Evolutionary conservation across 495 filamentous ascomycete genomes (phyloP), one percentile per base, ranked within the genome.

Genomic region (Alectoria sarmentosa): DNA sequence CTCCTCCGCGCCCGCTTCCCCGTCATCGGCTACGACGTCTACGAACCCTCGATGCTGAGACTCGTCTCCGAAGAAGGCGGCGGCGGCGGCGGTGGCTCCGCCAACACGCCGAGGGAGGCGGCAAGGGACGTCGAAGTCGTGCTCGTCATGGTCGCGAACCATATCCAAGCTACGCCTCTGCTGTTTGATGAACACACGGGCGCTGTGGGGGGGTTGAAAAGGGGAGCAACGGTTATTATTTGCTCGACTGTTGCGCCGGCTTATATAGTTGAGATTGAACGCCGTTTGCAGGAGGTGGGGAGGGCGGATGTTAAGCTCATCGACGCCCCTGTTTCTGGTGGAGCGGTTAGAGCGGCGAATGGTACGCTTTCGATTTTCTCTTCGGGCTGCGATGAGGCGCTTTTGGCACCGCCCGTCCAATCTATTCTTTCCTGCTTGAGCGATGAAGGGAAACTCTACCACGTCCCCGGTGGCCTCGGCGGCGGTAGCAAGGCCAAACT

Each of bases 401-500:
- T 55, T 1, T 82, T 86, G 0, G 73, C 92, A 4, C 75, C 76
- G n/a, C 81, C 78, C 38, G 89, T 81, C 14, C 79, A 78, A 37
- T 78, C 79, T 52, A 69, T 92, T 17, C 79, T 94, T 1, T 76
- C 84, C 39, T 82, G 80, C 69, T 83, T 94, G 78, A 77, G 79
- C 13, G 77, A 82, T 64, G 15, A 0, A 0, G 2, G 10, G 17
- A 91, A 90, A 71, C 73, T 92, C 38, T 91, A 91, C 68, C 79
- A 88, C 26, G 86, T 94, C 11, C 79, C 82, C 13, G 89, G 90
- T 14, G 89, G 87, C 5, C 76, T 92, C 58, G 89, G 88, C 7
- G 84, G 84, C 0, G 89, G 90, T n/a, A 90, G 86, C 67, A 92
- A 92, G 70, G 89, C 91, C 81, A 94, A 94, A 75, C 90, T 91